Base-by-base conservation (phyloP, 148 eudicot genomes). In the Limonium bicolor region DNA sequence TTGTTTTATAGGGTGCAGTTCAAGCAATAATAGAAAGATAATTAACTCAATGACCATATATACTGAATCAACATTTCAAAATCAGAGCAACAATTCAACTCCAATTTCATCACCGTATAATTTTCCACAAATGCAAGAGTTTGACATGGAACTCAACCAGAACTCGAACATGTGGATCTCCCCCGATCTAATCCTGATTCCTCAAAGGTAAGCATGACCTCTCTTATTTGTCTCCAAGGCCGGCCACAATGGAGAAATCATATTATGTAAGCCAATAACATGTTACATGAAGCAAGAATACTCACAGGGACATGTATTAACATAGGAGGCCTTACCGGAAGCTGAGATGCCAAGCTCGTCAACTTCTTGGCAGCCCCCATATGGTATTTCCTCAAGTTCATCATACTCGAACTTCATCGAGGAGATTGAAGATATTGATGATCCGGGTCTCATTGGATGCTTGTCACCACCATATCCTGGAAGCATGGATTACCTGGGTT, bases 171-270 rank as follows among this genome's bases (percentile, higher is more conserved):
- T 60, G 44, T 74, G 77, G 82, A 51, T 69, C 42, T 69, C 95
- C 6, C 75, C 85, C 37, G 71, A 80, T 12, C 50, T 74, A 27
- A 80, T 77, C 80, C 80, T 46, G 92, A 85, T 61, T 74, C 95
- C 36, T 85, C 86, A 17, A 77, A 63, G 95, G 95, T 85, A 62
- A 32, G n/a, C n/a, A n/a, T 36, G 28, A 20, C 17, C 13, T 40
- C 18, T 39, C 32, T 9, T 27, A n/a, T n/a, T n/a, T n/a, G n/a
- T n/a, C n/a, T n/a, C n/a, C n/a, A n/a, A n/a, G n/a, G n/a, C n/a
- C n/a, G n/a, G n/a, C n/a, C n/a, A n/a, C n/a, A n/a, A n/a, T n/a
- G n/a, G n/a, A n/a, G n/a, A n/a, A n/a, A n/a, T n/a, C n/a, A n/a
- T n/a, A n/a, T n/a, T n/a, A n/a, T n/a, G n/a, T n/a, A n/a, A n/a